These are phyloP conservation scores for Metschnikowia hibisci DNA, from an alignment of 805 yeast genomes.

Conservation along the genomic window DNA sequence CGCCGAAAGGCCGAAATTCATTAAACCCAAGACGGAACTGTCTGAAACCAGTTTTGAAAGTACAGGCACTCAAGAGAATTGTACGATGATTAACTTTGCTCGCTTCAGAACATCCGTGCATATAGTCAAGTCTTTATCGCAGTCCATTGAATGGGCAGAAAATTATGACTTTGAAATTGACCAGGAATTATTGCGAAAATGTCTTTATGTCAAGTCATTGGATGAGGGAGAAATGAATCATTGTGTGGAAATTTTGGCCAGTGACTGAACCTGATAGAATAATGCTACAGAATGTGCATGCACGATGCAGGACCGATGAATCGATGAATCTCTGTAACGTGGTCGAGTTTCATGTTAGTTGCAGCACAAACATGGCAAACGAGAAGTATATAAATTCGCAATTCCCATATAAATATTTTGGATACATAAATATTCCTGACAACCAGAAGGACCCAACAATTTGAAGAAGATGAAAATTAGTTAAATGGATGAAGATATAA, in stretches of 20 bases:
- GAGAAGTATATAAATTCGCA: conserved; percentile 1
- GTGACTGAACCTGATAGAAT: neutral
- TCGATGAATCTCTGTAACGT: too few species aligned
- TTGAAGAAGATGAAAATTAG: too few species aligned
- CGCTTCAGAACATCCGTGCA: conserved; percentile 73
- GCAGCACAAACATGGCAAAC: neutral
- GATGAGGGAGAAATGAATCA: conserved; percentile 67
- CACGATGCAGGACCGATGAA: too few species aligned
- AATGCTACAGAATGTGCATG: neutral
- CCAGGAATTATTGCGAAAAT: conserved; percentile 70
- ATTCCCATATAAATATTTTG: neutral
- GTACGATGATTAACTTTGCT: conserved; percentile 64
- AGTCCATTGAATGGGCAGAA: conserved; percentile 81
- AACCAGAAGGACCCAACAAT: too few species aligned
- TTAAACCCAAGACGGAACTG: conserved; percentile 21
- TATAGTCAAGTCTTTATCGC: conserved; percentile 71
- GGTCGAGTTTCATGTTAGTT: neutral
- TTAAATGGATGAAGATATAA: too few species aligned
- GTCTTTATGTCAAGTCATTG: conserved; percentile 73
- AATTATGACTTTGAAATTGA: conserved; percentile 55
- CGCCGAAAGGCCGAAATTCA: conserved; percentile 54
- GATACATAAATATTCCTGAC: too few species aligned
- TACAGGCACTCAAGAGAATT: conserved; percentile 17
- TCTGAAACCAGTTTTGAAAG: conserved; percentile 4
- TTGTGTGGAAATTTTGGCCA: conserved; percentile 18